phyloP scores from a whole-genome alignment of 2,329 filamentous ascomycete genomes.

The Kalmusia sp. region DNA sequence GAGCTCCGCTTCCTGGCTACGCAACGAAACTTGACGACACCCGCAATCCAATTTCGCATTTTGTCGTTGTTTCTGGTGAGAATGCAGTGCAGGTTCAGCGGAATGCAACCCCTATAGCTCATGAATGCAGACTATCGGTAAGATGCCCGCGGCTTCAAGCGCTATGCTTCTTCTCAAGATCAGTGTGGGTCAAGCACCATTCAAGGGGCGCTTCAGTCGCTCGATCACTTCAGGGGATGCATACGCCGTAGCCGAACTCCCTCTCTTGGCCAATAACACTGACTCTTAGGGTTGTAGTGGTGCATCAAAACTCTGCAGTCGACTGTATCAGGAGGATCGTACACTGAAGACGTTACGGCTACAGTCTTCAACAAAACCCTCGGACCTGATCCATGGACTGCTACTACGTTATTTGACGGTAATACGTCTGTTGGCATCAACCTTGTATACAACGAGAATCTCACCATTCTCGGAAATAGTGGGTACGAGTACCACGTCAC shows the following conservation, averaged over 20 bases:
- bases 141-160: too few relatives aligned
- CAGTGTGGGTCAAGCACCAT: too few relatives aligned
- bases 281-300: conserved; percentile 2
- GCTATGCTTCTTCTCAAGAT: too few relatives aligned
- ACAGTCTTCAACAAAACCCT: conserved; percentile 9
- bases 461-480: background rate
- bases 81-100: background rate
- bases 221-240: background rate
- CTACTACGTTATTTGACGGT: background rate
- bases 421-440: background rate
- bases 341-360: conserved; percentile 5
- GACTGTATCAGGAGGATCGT: conserved; percentile 2
- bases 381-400: conserved; percentile 9
- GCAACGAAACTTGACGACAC: conserved; percentile 6
- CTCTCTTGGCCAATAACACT: background rate
- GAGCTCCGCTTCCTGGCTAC: conserved; percentile 6
- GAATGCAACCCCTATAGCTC: conserved; percentile 15
- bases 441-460: conserved; percentile 11
- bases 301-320: conserved; percentile 13
- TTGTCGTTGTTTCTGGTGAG: background rate
- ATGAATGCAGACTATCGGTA: conserved; percentile 14
- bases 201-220: background rate
- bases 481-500: background rate
- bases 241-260: background rate
- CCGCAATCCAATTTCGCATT: conserved; percentile 4